Evolutionary conservation across 352 stramenopile genomes (phyloP).

Genomic region (Globisporangium canariense): DNA sequence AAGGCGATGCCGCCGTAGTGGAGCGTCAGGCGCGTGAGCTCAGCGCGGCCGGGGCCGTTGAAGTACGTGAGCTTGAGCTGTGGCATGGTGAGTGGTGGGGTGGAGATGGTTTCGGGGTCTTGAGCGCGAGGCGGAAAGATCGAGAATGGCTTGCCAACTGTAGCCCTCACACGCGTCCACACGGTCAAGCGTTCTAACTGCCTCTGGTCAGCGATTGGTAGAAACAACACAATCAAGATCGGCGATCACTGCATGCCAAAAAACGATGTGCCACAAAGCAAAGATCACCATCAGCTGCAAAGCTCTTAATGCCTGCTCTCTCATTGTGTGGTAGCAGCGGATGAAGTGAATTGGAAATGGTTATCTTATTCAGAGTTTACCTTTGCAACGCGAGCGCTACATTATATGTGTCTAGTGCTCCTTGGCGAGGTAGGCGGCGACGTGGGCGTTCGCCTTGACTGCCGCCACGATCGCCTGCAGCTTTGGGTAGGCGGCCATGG

Average conservation of each 20-base stretch:
- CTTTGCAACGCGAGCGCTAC: too few relatives aligned
- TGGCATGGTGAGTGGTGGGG: not conserved
- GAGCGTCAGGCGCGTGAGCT: conserved; percentile 60
- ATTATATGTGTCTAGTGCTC: not conserved
- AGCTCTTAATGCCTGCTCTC: too few relatives aligned
- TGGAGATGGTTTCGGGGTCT: not conserved
- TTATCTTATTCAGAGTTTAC: too few relatives aligned
- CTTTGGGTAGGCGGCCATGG: conserved; percentile 40
- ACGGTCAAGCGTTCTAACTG: not conserved
- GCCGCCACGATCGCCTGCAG: conserved; percentile 32
- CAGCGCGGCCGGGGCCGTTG: conserved; percentile 37
- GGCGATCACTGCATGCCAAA: not conserved
- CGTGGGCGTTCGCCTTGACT: conserved; percentile 34
- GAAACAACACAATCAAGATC: not conserved
- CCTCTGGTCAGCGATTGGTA: not conserved
- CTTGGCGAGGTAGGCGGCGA: conserved; percentile 41
- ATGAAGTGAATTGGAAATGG: too few relatives aligned
- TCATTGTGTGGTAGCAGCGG: too few relatives aligned
- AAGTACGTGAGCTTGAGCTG: conserved; percentile 82
- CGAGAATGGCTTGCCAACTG: not conserved
- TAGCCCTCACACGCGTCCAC: not conserved
- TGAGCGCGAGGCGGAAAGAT: not conserved
- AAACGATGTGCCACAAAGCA: not conserved
- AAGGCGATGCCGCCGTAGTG: conserved; percentile 29
- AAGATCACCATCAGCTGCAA: too few relatives aligned